A percentile compares a stretch with the other conserved stretches of the same genome.
These are phyloP conservation scores for Agrocybe praecox DNA, from an alignment of 768 basidiomycete genomes.

Conservation along the genomic window DNA sequence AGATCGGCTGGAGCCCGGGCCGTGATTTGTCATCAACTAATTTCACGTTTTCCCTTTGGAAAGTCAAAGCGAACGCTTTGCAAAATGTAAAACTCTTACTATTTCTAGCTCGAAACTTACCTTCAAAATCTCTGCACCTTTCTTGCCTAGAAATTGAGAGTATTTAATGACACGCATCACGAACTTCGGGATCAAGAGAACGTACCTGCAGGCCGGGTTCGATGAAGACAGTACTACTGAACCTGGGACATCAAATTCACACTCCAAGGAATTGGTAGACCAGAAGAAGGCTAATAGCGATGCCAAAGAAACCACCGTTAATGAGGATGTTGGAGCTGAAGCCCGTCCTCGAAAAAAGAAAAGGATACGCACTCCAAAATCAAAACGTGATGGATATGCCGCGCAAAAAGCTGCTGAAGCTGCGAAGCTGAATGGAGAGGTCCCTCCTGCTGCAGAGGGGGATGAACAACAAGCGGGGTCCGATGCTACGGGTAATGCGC, in stretches of 20 bases:
- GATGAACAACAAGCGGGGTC: background rate
- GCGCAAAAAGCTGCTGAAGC: constrained; percentile 27
- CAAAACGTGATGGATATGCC: constrained; percentile 40
- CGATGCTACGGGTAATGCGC: constrained; percentile 4
- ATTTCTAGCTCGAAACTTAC: background rate
- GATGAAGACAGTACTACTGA: background rate
- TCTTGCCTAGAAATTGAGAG: background rate
- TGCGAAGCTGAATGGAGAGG: constrained; percentile 19
- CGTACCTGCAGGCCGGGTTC: constrained; percentile 68
- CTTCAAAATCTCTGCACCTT: background rate
- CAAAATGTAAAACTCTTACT: background rate
- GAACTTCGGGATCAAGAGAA: constrained; percentile 73
- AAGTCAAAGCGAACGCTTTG: background rate
- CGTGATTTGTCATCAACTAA: background rate
- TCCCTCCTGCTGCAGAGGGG: constrained; percentile 3
- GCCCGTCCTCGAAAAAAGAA: constrained; percentile 54
- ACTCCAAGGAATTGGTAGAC: constrained; percentile 6
- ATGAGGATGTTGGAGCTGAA: constrained; percentile 9
- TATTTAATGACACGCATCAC: constrained; percentile 73
- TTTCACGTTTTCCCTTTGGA: background rate
- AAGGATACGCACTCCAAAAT: constrained; percentile 54
- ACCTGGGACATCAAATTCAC: constrained; percentile 13
- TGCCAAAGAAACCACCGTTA: constrained; percentile 2
- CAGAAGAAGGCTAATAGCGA: background rate
- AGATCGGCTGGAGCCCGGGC: too few relatives aligned